Evolutionary conservation across 352 stramenopile species (phyloP).

Genomic region (Pythium periplocum): DNA sequence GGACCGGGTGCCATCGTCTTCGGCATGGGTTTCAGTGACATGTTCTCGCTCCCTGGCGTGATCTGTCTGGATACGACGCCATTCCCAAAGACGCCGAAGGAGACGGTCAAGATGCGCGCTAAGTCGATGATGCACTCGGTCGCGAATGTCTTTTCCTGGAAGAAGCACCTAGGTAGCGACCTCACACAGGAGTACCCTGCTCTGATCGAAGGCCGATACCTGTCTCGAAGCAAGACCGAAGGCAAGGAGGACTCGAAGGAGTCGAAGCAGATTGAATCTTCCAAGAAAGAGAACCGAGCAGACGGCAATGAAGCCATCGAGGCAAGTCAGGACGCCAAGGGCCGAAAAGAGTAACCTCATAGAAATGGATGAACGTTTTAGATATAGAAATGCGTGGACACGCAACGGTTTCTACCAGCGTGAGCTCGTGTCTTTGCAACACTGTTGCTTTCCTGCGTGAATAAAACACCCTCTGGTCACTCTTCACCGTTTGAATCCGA

Average conservation of each 20-base stretch:
- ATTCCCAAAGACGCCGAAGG: conserved; percentile 70
- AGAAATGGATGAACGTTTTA: conserved; percentile 1
- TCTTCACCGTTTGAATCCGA: too few relatives aligned
- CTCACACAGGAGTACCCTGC: conserved; percentile 64
- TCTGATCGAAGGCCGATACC: too few relatives aligned
- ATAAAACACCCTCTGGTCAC: too few relatives aligned
- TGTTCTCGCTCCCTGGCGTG: conserved; percentile 77
- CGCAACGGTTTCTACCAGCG: not conserved
- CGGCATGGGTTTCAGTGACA: conserved; percentile 85
- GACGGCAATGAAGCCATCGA: too few relatives aligned
- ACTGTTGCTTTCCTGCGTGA: too few relatives aligned
- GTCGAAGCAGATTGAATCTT: too few relatives aligned
- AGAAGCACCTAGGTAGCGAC: conserved; percentile 71
- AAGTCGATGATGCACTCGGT: conserved; percentile 74
- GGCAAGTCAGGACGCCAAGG: too few relatives aligned
- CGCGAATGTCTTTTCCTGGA: conserved; percentile 66
- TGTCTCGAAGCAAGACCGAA: too few relatives aligned
- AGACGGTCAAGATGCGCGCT: conserved; percentile 62
- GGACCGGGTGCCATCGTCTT: conserved; percentile 80
- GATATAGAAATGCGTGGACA: conserved; percentile 14
- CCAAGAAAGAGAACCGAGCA: too few relatives aligned
- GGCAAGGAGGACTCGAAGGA: too few relatives aligned
- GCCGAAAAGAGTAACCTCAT: not conserved
- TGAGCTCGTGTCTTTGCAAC: conserved; percentile 16
- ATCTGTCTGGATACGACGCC: conserved; percentile 81